These are phyloP conservation scores for Penicillium sclerotigenum DNA, from an alignment of 2,329 filamentous ascomycete species.

Conservation along the genomic window DNA sequence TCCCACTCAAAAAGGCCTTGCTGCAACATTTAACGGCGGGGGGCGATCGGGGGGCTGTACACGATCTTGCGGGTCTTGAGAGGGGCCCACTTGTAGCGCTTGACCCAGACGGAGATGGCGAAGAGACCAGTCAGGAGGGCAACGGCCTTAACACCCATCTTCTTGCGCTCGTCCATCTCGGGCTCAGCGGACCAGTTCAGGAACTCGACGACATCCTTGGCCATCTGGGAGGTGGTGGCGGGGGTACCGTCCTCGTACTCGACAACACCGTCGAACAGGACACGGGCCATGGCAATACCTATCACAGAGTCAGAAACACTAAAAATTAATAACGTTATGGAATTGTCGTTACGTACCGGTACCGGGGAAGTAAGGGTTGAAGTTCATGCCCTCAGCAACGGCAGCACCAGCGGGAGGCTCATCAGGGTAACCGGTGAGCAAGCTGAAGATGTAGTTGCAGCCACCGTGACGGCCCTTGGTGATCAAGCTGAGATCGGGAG, in stretches of 20 bases:
- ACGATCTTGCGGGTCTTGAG: slow-evolving; percentile 93
- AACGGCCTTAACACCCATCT: slow-evolving; percentile 97
- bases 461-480: slow-evolving; percentile 97
- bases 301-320: slow-evolving; percentile 14
- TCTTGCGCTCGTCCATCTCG: slow-evolving; percentile 99
- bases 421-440: slow-evolving; percentile 96
- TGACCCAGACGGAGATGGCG: slow-evolving; percentile 91
- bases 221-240: slow-evolving; percentile 96
- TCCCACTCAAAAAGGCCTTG: slow-evolving; percentile 29
- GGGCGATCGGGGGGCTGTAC: slow-evolving; percentile 68
- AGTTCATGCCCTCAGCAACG: slow-evolving; percentile 89
- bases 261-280: slow-evolving; percentile 93
- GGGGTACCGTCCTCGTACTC: slow-evolving; percentile 97
- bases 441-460: slow-evolving; percentile 96
- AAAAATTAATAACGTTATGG: not conserved
- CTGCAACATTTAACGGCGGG: slow-evolving; percentile 34
- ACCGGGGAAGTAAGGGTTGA: slow-evolving; percentile 99
- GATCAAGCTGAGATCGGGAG: slow-evolving; percentile 95
- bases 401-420: slow-evolving; percentile 86
- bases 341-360: slow-evolving; percentile 58
- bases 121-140: slow-evolving; percentile 74
- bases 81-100: slow-evolving; percentile 98
- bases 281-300: slow-evolving; percentile 94
- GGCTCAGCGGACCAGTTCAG: slow-evolving; percentile 99
- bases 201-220: slow-evolving; percentile 98